Evolutionary conservation across 1,284 basidiomycete species (phyloP).

Genomic region (Agroathelia rolfsii): DNA sequence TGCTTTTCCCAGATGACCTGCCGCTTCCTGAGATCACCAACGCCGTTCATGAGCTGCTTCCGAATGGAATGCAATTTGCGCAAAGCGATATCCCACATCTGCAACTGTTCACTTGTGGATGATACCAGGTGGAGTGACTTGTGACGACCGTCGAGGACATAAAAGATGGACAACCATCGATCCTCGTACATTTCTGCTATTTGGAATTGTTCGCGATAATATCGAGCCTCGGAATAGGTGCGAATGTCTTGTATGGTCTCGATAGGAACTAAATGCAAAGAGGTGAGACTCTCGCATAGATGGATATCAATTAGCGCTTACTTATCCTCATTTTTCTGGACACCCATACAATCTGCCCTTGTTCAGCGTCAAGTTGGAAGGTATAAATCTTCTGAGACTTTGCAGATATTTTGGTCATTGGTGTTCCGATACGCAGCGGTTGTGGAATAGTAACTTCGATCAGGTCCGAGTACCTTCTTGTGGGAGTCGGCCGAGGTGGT

Average conservation of each 20-base stretch:
- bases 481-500: too few species aligned
- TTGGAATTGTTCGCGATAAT: constrained; percentile 73
- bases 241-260: constrained; percentile 90
- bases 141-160: constrained; percentile 71
- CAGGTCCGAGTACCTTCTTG: too few species aligned
- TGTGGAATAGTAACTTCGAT: constrained; percentile 37
- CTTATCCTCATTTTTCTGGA: constrained; percentile 70
- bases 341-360: constrained; percentile 78
- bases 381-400: constrained; percentile 71
- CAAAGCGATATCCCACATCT: constrained; percentile 58
- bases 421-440: constrained; percentile 48
- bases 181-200: constrained; percentile 49
- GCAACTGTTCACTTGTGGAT: constrained; percentile 57
- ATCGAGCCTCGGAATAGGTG: constrained; percentile 64
- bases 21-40: constrained; percentile 30
- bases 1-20: constrained; percentile 45
- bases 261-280: constrained; percentile 64
- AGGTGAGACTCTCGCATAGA: too few species aligned
- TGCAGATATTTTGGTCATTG: constrained; percentile 84
- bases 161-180: constrained; percentile 73
- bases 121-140: constrained; percentile 90
- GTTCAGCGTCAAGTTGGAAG: constrained; percentile 71
- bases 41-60: constrained; percentile 31
- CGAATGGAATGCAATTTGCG: constrained; percentile 44
- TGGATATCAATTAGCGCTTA: constrained; percentile 29